Evolutionary conservation across 148 eudicot genomes (phyloP).

Genomic region (Spergularia marina): DNA sequence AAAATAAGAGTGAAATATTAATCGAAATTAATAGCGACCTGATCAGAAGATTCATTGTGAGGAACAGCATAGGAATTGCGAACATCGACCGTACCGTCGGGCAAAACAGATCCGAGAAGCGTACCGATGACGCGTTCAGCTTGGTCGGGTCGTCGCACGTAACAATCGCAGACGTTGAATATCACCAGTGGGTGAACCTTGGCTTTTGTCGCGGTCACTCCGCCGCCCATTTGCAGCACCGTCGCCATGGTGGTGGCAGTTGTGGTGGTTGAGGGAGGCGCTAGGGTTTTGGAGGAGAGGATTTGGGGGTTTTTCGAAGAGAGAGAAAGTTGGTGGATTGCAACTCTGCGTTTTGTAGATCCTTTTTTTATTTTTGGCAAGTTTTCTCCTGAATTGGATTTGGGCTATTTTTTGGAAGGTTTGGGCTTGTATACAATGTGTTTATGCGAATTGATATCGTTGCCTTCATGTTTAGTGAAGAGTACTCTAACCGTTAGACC

Average conservation of each 20-base stretch:
- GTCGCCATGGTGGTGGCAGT: constrained; percentile 50
- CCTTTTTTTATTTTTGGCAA: background rate
- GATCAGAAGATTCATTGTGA: constrained; percentile 83
- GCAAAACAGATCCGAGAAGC: constrained; percentile 76
- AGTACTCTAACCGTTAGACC: too few species aligned
- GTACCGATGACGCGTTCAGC: constrained; percentile 93
- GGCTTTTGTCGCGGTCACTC: constrained; percentile 46
- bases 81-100: constrained; percentile 81
- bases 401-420: too few species aligned
- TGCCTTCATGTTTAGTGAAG: too few species aligned
- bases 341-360: background rate
- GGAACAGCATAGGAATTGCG: constrained; percentile 94
- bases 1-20: background rate
- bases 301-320: constrained; percentile 7
- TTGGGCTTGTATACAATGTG: too few species aligned
- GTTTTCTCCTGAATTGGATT: too few species aligned
- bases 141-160: constrained; percentile 83
- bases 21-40: constrained; percentile 39
- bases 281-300: constrained; percentile 23
- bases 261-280: constrained; percentile 29
- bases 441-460: too few species aligned
- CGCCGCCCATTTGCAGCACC: constrained; percentile 50
- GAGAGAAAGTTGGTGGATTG: constrained; percentile 5
- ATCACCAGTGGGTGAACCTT: constrained; percentile 87
- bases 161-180: constrained; percentile 86